These are phyloP conservation scores for Agastache rugosa DNA, from an alignment of 257 asterid genomes.

Conservation along the genomic window DNA sequence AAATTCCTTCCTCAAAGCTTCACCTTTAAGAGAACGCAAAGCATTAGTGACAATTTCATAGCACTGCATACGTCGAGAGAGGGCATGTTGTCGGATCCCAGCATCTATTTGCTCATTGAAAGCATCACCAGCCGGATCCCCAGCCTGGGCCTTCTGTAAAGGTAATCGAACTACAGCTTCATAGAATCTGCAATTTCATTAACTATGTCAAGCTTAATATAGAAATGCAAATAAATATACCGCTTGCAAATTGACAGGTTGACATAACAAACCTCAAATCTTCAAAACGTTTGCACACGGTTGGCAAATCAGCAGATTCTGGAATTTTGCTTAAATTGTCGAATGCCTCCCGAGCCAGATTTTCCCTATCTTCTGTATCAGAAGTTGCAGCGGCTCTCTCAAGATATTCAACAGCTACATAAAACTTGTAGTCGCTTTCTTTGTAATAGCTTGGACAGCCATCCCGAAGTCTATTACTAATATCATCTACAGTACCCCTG, in stretches of 20 bases:
- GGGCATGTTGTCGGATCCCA: slow-evolving; percentile 75
- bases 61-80: slow-evolving; percentile 85
- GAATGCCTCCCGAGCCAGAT: slow-evolving; percentile 90
- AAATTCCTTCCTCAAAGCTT: slow-evolving; percentile 64
- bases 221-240: slow-evolving; percentile 29
- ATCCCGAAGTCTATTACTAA: slow-evolving; percentile 80
- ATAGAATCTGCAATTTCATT: slow-evolving; percentile 72
- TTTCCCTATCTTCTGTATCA: slow-evolving; percentile 73
- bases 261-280: slow-evolving; percentile 77
- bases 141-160: slow-evolving; percentile 90
- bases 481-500: slow-evolving; percentile 97
- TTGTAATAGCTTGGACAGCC: slow-evolving; percentile 96
- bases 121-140: slow-evolving; percentile 93
- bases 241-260: slow-evolving; percentile 22
- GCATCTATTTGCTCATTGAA: slow-evolving; percentile 83
- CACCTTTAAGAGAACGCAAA: slow-evolving; percentile 76
- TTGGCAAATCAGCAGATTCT: slow-evolving; percentile 82
- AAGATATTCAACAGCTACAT: slow-evolving; percentile 92
- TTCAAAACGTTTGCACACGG: slow-evolving; percentile 95
- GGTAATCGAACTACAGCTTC: slow-evolving; percentile 96
- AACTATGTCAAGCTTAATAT: slow-evolving; percentile 37
- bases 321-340: slow-evolving; percentile 83
- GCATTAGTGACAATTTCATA: slow-evolving; percentile 83
- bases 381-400: slow-evolving; percentile 87
- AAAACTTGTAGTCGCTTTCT: slow-evolving; percentile 93